phyloP scores from a whole-genome alignment of 805 yeast species.

The Candida orba region DNA sequence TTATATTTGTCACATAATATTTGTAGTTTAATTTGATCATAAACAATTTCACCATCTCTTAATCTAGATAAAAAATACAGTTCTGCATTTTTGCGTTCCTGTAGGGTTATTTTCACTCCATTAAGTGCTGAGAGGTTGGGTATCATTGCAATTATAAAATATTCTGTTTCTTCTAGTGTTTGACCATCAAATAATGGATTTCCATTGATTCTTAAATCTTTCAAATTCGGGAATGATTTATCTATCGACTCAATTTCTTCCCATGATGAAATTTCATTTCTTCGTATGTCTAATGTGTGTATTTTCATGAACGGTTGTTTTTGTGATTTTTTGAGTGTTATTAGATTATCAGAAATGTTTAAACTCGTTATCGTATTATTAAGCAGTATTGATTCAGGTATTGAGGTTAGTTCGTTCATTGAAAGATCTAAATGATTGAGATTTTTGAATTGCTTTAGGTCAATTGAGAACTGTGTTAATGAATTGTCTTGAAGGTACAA shows the following conservation, averaged over 20 bases:
- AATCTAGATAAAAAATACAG: slow-evolving; percentile 55
- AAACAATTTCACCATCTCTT: slow-evolving; percentile 19
- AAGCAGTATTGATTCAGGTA: slow-evolving; percentile 22
- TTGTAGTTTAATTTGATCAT: slow-evolving; percentile 33
- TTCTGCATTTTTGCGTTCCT: slow-evolving; percentile 59
- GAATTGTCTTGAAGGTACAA: slow-evolving; percentile 24
- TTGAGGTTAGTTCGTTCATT: slow-evolving; percentile 29
- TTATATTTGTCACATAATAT: slow-evolving; percentile 25
- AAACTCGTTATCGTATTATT: slow-evolving; percentile 11
- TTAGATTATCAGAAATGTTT: slow-evolving; percentile 16
- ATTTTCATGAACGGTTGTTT: slow-evolving; percentile 9
- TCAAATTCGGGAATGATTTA: slow-evolving; percentile 33
- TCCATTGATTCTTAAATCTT: slow-evolving; percentile 39
- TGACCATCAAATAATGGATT: slow-evolving; percentile 40
- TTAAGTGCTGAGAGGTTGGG: slow-evolving; percentile 38
- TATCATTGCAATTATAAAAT: slow-evolving; percentile 40
- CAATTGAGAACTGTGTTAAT: slow-evolving; percentile 10
- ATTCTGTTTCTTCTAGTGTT: slow-evolving; percentile 21
- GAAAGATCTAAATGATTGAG: slow-evolving; percentile 31
- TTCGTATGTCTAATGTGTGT: slow-evolving; percentile 40
- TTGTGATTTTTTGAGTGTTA: not conserved
- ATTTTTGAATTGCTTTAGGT: not conserved
- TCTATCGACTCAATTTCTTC: slow-evolving; percentile 37
- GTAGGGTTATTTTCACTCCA: slow-evolving; percentile 43
- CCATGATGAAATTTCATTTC: slow-evolving; percentile 44